phyloP scores from a whole-genome alignment of 148 eudicot genomes.

The Suaeda aralocaspica region DNA sequence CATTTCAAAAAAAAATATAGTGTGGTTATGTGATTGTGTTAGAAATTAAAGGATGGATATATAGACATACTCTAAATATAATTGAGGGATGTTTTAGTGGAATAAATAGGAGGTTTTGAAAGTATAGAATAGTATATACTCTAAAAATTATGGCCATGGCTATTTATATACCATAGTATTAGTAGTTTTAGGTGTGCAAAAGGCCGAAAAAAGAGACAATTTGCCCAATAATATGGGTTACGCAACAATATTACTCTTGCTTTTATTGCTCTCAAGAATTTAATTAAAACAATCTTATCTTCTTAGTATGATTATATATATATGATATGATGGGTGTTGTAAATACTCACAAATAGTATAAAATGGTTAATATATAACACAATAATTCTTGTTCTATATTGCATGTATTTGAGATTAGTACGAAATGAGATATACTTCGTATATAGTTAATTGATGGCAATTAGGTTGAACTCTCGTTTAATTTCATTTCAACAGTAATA shows the following conservation, averaged over 20 bases:
- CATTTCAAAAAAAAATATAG: background rate
- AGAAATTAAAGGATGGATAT: background rate
- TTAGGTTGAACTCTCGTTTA: too few species aligned
- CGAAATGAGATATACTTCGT: too few species aligned
- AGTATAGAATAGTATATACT: background rate
- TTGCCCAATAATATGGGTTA: background rate
- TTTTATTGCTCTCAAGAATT: background rate
- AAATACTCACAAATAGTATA: too few species aligned
- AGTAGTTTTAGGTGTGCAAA: background rate
- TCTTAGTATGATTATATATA: too few species aligned
- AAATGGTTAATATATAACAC: too few species aligned
- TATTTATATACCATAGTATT: background rate
- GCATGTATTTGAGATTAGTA: too few species aligned
- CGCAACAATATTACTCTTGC: background rate
- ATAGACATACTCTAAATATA: background rate
- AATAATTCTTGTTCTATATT: too few species aligned
- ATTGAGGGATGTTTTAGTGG: background rate
- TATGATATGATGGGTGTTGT: too few species aligned
- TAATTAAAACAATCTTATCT: too few species aligned
- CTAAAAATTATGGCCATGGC: background rate
- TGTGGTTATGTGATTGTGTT: background rate
- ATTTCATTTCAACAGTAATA: too few species aligned
- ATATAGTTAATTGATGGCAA: too few species aligned
- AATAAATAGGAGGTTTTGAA: background rate
- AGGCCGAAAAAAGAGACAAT: background rate